Base-by-base conservation (phyloP, 805 yeast species). In the Saturnispora hagleri region DNA sequence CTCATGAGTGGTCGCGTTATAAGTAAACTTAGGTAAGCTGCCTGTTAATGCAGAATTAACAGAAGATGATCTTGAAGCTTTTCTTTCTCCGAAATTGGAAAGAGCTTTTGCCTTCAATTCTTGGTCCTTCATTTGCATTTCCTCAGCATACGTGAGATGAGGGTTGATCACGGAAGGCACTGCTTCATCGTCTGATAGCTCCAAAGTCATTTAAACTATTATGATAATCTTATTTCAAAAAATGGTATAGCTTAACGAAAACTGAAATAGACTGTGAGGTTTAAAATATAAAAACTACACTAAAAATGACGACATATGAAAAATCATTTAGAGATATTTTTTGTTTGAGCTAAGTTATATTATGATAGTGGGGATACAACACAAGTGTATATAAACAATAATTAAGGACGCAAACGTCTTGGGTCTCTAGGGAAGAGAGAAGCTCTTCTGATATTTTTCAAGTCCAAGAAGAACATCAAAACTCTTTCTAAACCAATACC, bases 401-500 rank as follows among this genome's bases (percentile, higher is more conserved):
- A n/a, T 57, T 51, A 86, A 76, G 99, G 99, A 68, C 86, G 82
- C 65, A 93, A 75, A 74, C 99, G 84, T 70, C 73, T 84, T 59
- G 99, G 99, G 71, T 93, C 99, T 76, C 99, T 86, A 68, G 99
- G 99, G 93, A 93, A 93, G 67, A 91, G 74, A 12, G 96, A 85
- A n/a, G 99, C 97, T 69, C 99, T 84, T 73, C 99, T 86, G 61
- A 93, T 93, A 75, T 93, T 93, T 76, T 91, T 91, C 75, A 93
- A 79, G 66, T 89, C 99, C 69, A 93, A 79, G 82, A 79, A 93
- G 80, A 93, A 93, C 99, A 93, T 93, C 57, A 93, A 89, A 35
- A 93, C 99, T 76, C 99, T 87, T 74, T 93, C 99, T 60, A 93
- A 74, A 65, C 99, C 99, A 68, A 93, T 93, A 72, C 99, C 99